These are phyloP conservation scores for Phylloboletellus chloephorus DNA, from an alignment of 1,284 basidiomycete species.

Conservation along the genomic window DNA sequence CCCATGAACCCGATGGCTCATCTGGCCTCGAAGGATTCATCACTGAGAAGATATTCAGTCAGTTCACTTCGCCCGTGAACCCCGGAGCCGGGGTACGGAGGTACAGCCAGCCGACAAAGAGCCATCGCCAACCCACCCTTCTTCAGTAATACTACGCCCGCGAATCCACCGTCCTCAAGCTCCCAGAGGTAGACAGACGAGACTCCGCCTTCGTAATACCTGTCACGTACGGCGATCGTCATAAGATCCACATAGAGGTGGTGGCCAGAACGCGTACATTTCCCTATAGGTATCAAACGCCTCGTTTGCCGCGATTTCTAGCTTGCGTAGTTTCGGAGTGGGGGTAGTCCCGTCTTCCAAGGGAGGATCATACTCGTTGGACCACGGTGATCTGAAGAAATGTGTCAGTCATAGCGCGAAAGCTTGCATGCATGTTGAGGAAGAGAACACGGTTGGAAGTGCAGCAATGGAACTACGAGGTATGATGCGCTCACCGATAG, in stretches of 20 bases:
- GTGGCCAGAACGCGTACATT: conserved; percentile 52
- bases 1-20: conserved; percentile 85
- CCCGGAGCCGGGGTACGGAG: conserved; percentile 4
- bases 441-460: neutral
- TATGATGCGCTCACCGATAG: conserved; percentile 62
- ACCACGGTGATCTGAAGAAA: conserved; percentile 83
- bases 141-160: conserved; percentile 94
- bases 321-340: conserved; percentile 76
- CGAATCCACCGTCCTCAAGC: conserved; percentile 91
- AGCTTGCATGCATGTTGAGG: neutral
- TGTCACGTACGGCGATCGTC: conserved; percentile 27
- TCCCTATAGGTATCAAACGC: conserved; percentile 98
- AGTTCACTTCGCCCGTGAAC: conserved; percentile 3
- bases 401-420: conserved; percentile 4
- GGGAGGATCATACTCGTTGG: conserved; percentile 90
- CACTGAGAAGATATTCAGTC: conserved; percentile 35
- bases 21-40: conserved; percentile 49
- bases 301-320: conserved; percentile 92
- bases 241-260: conserved; percentile 1
- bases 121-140: conserved; percentile 62
- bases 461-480: too few species aligned
- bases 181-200: conserved; percentile 99
- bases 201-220: conserved; percentile 95
- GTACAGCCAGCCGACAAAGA: neutral
- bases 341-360: conserved; percentile 86